Evolutionary conservation across 1,284 basidiomycete genomes (phyloP), one percentile per base, ranked within the genome.

Genomic region (Moesziomyces globuligerus): DNA sequence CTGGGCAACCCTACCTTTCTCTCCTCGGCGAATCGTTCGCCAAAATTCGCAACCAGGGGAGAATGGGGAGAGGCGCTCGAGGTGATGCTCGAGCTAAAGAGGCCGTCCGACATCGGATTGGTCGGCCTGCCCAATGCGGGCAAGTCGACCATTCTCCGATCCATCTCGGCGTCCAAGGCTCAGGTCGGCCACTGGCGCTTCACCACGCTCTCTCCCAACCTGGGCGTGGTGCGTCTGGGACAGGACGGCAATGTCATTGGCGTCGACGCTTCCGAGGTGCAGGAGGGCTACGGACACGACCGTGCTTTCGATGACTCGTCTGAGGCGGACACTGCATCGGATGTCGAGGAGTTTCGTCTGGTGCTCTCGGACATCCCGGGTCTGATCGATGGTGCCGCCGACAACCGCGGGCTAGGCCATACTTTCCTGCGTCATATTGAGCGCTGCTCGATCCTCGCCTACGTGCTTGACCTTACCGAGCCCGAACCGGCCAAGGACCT

Each of bases 291-390:
- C 44, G 70, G 70, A 3, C 17, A 20, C 8, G 50, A 56, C 24
- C 36, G 38, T 3, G 20, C 29, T 40, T n/a, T n/a, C n/a, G 24
- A 36, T 11, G 15, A 11, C 7, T 26, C n/a, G 2, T 40, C n/a
- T 7, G 85, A 90, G 7, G 87, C 91, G 62, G 90, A 91, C 55
- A 91, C 93, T 78, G 91, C 90, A 2, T 83, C 83, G 70, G 70
- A 87, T 34, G 39, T 24, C 20, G 60, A 61, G 13, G 53, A 59
- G 17, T 90, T 91, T 80, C 88, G 95, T 3, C 94, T 98, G 84
- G 94, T 92, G 1, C 89, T 99, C 56, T 91, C 94, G n/a, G 95
- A 99, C 84, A 96, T 98, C 79, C 95, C 96, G 0, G 95, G 95
- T 11, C 88, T 98, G 26, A 90, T 98, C 46, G 87, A 88, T 7